Evolutionary conservation across 768 basidiomycete species (phyloP).

Genomic region (Tulasnella sp.): DNA sequence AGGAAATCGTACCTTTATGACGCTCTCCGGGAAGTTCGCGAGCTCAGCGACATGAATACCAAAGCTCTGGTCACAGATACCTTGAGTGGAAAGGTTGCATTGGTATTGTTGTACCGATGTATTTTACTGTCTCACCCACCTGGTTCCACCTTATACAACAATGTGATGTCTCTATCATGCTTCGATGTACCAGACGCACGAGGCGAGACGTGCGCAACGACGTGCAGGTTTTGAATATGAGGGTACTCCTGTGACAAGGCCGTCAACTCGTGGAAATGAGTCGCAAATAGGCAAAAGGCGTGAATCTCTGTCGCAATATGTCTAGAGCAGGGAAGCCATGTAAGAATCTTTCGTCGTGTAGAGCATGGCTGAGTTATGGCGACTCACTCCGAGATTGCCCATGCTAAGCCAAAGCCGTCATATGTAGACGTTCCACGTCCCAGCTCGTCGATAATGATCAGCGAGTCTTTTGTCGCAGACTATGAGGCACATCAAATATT

Average conservation of each 20-base stretch:
- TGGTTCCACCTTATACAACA: conserved; percentile 63
- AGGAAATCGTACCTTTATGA: conserved; percentile 55
- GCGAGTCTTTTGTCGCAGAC: conserved; percentile 85
- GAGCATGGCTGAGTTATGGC: too few species aligned
- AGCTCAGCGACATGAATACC: conserved; percentile 96
- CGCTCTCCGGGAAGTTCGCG: conserved; percentile 95
- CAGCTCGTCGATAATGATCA: conserved; percentile 96
- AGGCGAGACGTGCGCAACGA: conserved; percentile 78
- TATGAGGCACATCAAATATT: conserved; percentile 25
- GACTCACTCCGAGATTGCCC: conserved; percentile 93
- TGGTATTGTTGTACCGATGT: too few species aligned
- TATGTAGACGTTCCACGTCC: conserved; percentile 94
- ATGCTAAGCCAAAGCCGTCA: conserved; percentile 94
- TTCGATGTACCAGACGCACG: conserved; percentile 28
- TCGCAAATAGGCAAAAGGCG: conserved; percentile 93
- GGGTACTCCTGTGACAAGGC: conserved; percentile 74
- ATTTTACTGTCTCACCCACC: not conserved
- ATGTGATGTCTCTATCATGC: conserved; percentile 65
- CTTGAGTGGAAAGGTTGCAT: conserved; percentile 30
- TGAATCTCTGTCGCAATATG: conserved; percentile 88
- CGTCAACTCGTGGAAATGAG: conserved; percentile 96
- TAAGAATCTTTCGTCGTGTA: not conserved
- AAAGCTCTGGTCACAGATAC: conserved; percentile 92
- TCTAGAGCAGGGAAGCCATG: conserved; percentile 32
- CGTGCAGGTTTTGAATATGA: conserved; percentile 90